Conservation (phyloP, 192 early-diverging fungal species). For the Backusella westeae region DNA sequence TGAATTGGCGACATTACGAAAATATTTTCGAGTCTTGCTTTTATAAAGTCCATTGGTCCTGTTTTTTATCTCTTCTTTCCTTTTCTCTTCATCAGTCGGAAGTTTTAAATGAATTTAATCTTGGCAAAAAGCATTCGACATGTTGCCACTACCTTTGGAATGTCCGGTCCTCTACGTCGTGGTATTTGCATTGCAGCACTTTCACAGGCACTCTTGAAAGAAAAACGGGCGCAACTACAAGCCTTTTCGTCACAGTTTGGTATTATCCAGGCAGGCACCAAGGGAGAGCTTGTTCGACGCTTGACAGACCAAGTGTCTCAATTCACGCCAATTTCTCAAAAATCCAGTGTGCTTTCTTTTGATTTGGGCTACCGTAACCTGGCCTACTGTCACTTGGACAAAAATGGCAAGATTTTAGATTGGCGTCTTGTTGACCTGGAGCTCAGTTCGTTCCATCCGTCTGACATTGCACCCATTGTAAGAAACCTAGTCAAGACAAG, state of each 20-base stretch:
- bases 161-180: not conserved
- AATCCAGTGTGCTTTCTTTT: slow-evolving; percentile 41
- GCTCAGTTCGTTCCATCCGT: slow-evolving; percentile 15
- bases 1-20: not conserved
- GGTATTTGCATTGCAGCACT: not conserved
- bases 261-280: slow-evolving; percentile 8
- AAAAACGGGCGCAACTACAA: slow-evolving; percentile 21
- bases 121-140: not conserved
- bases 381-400: slow-evolving; percentile 43
- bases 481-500: slow-evolving; percentile 12
- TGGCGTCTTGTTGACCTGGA: slow-evolving; percentile 45
- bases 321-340: not conserved
- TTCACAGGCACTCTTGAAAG: not conserved
- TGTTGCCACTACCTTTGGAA: not conserved
- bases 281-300: slow-evolving; percentile 6
- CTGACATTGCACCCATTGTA: not conserved
- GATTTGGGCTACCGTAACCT: slow-evolving; percentile 54
- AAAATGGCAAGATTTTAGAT: slow-evolving; percentile 29
- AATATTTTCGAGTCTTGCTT: not conserved
- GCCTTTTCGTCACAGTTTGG: slow-evolving; percentile 8
- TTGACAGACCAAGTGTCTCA: not conserved
- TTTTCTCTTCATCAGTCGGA: not conserved
- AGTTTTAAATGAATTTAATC: not conserved
- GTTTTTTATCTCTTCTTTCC: not conserved
- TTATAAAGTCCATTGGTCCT: not conserved